Evolutionary conservation across 2,329 filamentous ascomycete species (phyloP).

Genomic region (Polytolypa hystricis): DNA sequence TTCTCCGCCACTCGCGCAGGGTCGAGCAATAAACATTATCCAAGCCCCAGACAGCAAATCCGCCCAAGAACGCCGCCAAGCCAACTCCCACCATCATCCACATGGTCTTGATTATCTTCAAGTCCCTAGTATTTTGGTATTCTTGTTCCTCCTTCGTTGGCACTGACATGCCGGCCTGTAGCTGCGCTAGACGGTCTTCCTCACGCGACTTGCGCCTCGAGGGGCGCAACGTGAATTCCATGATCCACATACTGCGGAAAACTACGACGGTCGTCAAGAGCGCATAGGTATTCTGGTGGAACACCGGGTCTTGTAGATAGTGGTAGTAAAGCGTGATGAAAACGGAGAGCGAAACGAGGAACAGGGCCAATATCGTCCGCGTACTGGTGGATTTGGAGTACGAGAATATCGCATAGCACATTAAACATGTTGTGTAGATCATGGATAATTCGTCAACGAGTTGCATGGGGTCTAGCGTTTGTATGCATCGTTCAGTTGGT

Average conservation of each 20-base stretch:
- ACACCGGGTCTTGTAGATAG: constrained; percentile 67
- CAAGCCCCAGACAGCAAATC: constrained; percentile 66
- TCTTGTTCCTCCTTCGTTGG: constrained; percentile 35
- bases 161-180: constrained; percentile 22
- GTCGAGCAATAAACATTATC: constrained; percentile 66
- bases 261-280: constrained; percentile 60
- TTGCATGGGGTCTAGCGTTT: constrained; percentile 55
- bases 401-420: constrained; percentile 64
- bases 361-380: constrained; percentile 45
- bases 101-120: constrained; percentile 53
- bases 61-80: constrained; percentile 58
- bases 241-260: constrained; percentile 63
- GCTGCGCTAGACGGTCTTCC: constrained; percentile 32
- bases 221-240: constrained; percentile 57
- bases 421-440: constrained; percentile 62
- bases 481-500: constrained; percentile 9
- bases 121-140: constrained; percentile 45
- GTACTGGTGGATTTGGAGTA: constrained; percentile 48
- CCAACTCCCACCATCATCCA: constrained; percentile 64
- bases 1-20: constrained; percentile 53
- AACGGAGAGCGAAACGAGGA: constrained; percentile 44
- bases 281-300: constrained; percentile 73
- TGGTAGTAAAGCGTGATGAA: constrained; percentile 76
- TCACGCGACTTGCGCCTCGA: constrained; percentile 40
- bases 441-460: constrained; percentile 59